These are phyloP conservation scores for Boletus pseudopeckii DNA, from an alignment of 768 basidiomycete genomes.

Conservation along the genomic window DNA sequence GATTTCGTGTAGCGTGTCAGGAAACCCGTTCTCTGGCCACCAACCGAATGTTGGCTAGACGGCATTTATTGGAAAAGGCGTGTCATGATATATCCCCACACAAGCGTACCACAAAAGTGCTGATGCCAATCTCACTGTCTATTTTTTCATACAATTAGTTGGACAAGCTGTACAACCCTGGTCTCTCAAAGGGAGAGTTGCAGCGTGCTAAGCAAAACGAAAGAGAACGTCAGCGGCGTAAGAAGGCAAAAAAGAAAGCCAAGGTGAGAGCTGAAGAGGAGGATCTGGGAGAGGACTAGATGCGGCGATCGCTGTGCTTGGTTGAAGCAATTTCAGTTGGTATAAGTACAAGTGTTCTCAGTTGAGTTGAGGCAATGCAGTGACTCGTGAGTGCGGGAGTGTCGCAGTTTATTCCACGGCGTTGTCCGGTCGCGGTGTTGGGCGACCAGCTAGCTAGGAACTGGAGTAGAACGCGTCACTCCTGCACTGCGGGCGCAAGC, in stretches of 20 bases:
- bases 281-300: constrained; percentile 12
- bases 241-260: constrained; percentile 75
- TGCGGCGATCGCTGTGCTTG: neutral
- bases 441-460: no score
- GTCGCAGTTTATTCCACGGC: neutral
- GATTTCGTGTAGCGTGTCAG: constrained; percentile 83
- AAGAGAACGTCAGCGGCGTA: constrained; percentile 67
- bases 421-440: constrained; percentile 13
- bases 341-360: neutral
- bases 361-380: neutral
- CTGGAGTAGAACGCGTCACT: neutral
- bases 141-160: constrained; percentile 42
- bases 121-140: constrained; percentile 15
- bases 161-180: constrained; percentile 70
- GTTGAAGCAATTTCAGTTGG: neutral
- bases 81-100: constrained; percentile 34
- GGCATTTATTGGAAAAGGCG: constrained; percentile 72
- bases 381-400: no score
- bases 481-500: neutral
- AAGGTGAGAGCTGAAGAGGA: constrained; percentile 27
- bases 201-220: constrained; percentile 70
- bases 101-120: constrained; percentile 8
- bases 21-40: constrained; percentile 79
- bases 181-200: constrained; percentile 68
- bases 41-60: constrained; percentile 77